Evolutionary conservation across 2,329 filamentous ascomycete species (phyloP), one percentile per base, ranked within the genome.

Genomic region (Rhexocercosporidium sp.): DNA sequence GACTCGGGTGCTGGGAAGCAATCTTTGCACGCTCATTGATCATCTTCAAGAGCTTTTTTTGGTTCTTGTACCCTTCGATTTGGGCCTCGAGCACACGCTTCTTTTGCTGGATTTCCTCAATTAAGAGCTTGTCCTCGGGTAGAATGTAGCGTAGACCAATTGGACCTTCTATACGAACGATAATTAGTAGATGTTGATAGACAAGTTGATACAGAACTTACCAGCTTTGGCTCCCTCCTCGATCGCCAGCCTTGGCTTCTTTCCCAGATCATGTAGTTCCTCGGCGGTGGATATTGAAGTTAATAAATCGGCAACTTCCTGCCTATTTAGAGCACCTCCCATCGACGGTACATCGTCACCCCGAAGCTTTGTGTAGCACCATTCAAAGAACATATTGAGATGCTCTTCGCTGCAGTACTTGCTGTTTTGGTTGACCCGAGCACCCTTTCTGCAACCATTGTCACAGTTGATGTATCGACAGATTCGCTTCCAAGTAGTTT

Each of bases 341-440:
- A 73, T 72, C 7, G 73, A 75, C n/a, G 72, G 71, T 16, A 67
- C 67, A 9, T 71, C 31, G 63, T 74, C 70, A 12, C 67, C 39
- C 3, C 74, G 72, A 25, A 72, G 47, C 12, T 51, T 67, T 29
- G 29, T 61, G 20, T 60, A 66, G 34, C 74, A 68, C 60, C 66
- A 71, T 16, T 65, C 51, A 64, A 68, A 74, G 49, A 75, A 77
- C 9, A 62, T 68, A 16, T 64, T 31, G 22, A 65, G 63, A 56
- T 75, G 74, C 63, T 75, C 70, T 27, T 76, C 72, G 37, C 74
- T 75, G 59, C 76, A 78, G 53, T 76, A 78, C 66, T 76, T 77
- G 72, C 74, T 76, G 39, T 72, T 68, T 31, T 72, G 64, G n/a
- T 67, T 71, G 20, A 75, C 72, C 51, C 72, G 72, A 65, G 75